These are phyloP conservation scores for Solanum sejunctum DNA, from an alignment of 257 asterid species.

Conservation along the genomic window DNA sequence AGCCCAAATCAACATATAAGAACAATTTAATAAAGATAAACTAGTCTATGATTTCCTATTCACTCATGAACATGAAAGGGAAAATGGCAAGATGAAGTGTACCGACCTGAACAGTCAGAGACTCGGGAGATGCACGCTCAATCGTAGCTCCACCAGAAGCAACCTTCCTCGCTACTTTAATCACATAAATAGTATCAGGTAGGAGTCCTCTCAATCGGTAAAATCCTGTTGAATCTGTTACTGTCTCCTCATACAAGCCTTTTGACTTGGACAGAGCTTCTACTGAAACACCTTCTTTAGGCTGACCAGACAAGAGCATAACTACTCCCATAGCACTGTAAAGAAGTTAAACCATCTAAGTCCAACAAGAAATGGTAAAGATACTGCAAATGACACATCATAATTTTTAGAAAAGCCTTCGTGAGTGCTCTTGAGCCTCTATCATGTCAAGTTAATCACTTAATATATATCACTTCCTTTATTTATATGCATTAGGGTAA, in stretches of 20 bases:
- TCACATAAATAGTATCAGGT: constrained; percentile 60
- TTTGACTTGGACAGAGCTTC: constrained; percentile 87
- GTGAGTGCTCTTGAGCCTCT: not conserved
- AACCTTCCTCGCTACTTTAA: constrained; percentile 60
- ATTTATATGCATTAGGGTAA: not conserved
- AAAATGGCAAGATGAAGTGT: not conserved
- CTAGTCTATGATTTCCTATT: not conserved
- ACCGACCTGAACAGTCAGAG: constrained; percentile 51
- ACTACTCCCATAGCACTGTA: constrained; percentile 83
- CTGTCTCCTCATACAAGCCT: constrained; percentile 87
- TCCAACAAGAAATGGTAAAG: not conserved
- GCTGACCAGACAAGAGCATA: constrained; percentile 82
- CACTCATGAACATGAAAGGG: not conserved
- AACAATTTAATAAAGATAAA: not conserved
- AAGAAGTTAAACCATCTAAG: constrained; percentile 7
- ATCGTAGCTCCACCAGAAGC: constrained; percentile 34
- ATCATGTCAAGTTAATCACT: not conserved
- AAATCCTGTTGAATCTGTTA: constrained; percentile 72
- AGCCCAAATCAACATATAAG: not conserved
- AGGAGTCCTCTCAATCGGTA: constrained; percentile 91
- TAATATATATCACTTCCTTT: not conserved
- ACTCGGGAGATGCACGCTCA: constrained; percentile 89
- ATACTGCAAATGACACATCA: not conserved
- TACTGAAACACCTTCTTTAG: constrained; percentile 72
- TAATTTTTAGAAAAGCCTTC: not conserved